Evolutionary conservation across 192 early-diverging fungal genomes (phyloP).

Genomic region (Backusella australiensis): DNA sequence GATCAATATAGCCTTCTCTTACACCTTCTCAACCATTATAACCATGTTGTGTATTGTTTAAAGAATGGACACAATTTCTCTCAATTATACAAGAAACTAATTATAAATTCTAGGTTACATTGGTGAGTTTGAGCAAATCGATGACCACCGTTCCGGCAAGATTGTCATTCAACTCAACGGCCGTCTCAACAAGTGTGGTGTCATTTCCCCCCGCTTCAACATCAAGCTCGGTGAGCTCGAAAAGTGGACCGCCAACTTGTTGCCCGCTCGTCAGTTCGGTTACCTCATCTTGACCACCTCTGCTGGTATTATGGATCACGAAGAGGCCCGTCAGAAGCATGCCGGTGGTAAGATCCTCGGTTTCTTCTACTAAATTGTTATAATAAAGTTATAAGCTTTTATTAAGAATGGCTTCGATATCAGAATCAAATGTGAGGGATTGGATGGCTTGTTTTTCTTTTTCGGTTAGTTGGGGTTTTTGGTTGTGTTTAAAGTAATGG

Average conservation of each 20-base stretch:
- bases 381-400: not conserved
- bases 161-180: slow-evolving; percentile 98
- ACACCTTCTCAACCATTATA: not conserved
- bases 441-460: not conserved
- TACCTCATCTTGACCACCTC: slow-evolving; percentile 91
- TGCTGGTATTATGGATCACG: slow-evolving; percentile 99
- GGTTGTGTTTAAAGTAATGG: not conserved
- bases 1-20: not conserved
- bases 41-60: slow-evolving; percentile 1
- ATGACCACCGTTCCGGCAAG: slow-evolving; percentile 98
- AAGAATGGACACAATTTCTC: not conserved
- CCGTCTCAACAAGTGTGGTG: slow-evolving; percentile 99
- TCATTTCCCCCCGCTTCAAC: slow-evolving; percentile 98
- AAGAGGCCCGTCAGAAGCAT: slow-evolving; percentile 96
- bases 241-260: slow-evolving; percentile 95
- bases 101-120: slow-evolving; percentile 75
- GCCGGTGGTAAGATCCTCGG: slow-evolving; percentile 98
- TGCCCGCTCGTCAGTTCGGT: slow-evolving; percentile 99
- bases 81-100: not conserved
- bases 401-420: not conserved
- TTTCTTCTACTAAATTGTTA: slow-evolving; percentile 76
- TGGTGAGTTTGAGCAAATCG: slow-evolving; percentile 98
- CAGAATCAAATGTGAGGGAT: not conserved
- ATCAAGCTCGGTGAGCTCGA: slow-evolving; percentile 93
- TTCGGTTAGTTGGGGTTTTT: not conserved